Evolutionary conservation across 495 filamentous ascomycete genomes (phyloP).

Genomic region (Daldinia grandis): DNA sequence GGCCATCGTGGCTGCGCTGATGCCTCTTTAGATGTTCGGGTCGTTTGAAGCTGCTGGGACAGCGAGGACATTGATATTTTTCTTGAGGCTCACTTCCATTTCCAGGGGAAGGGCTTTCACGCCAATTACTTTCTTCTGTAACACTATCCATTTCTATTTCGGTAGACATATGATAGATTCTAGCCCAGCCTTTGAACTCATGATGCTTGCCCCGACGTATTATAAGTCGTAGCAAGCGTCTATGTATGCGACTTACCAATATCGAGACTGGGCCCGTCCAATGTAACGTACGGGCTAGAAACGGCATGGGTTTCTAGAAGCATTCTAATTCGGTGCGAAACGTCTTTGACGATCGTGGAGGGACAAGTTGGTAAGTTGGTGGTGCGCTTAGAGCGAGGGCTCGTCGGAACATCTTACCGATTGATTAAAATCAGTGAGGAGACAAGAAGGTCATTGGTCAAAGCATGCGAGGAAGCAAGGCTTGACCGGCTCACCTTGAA

Average conservation of each 20-base stretch:
- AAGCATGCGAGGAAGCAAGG: conserved; percentile 25
- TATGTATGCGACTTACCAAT: conserved; percentile 31
- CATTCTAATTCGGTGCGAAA: conserved; percentile 32
- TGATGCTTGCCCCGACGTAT: conserved; percentile 22
- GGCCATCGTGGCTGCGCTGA: conserved; percentile 73
- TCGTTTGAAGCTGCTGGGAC: conserved; percentile 67
- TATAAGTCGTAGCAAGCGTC: conserved; percentile 31
- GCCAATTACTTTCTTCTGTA: conserved; percentile 22
- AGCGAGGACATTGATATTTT: conserved; percentile 58
- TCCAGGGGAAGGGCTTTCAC: conserved; percentile 29
- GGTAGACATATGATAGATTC: conserved; percentile 18
- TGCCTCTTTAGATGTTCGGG: conserved; percentile 78
- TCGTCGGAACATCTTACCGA: conserved; percentile 43
- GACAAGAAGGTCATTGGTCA: conserved; percentile 29
- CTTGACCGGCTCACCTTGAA: conserved; percentile 34
- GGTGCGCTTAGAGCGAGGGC: conserved; percentile 36
- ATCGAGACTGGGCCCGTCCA: conserved; percentile 15
- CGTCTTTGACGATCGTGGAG: conserved; percentile 25
- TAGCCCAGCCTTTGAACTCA: conserved; percentile 27
- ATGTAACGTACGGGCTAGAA: conserved; percentile 28
- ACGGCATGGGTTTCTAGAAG: conserved; percentile 38
- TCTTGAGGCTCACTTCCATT: conserved; percentile 34
- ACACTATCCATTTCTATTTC: conserved; percentile 24
- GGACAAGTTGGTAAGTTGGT: conserved; percentile 23
- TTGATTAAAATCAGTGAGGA: conserved; percentile 39